Percentiles rank a stretch among this genome's conserved stretches.
phyloP scores from a whole-genome alignment of 1,284 basidiomycete species.

The Melampsora abietis-canadensis region DNA sequence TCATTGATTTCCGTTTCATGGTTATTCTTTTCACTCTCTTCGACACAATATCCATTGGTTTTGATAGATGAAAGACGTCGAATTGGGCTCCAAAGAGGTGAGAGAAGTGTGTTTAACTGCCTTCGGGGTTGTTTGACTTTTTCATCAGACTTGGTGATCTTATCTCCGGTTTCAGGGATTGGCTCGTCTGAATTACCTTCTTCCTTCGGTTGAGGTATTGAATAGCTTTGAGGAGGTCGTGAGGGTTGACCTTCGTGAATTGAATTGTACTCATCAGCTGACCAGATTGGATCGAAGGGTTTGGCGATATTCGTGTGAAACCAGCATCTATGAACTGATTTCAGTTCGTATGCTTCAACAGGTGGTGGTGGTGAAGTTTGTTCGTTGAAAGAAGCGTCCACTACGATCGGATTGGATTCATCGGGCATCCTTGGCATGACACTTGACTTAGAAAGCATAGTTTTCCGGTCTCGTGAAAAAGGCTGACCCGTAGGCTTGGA shows the following conservation, averaged over 20 bases:
- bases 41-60: not conserved
- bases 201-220: not conserved
- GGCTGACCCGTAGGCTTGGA: not conserved
- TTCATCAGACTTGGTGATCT: not conserved
- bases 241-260: not conserved
- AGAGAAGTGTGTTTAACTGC: slow-evolving; percentile 25
- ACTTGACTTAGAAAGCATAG: not conserved
- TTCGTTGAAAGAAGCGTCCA: not conserved
- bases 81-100: slow-evolving; percentile 31
- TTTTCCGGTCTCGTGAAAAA: slow-evolving; percentile 12
- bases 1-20: not conserved
- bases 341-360: slow-evolving; percentile 16
- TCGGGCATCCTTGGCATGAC: not conserved
- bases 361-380: not conserved
- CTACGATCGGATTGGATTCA: not conserved
- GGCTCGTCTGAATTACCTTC: not conserved
- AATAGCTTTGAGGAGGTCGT: not conserved
- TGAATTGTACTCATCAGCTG: not conserved
- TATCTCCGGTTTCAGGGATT: not conserved
- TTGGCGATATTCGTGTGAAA: slow-evolving; percentile 27
- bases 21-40: not conserved
- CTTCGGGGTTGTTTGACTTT: slow-evolving; percentile 5
- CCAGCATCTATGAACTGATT: slow-evolving; percentile 22
- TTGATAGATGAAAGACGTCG: slow-evolving; percentile 13
- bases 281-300: slow-evolving; percentile 31